Conservation (phyloP, 1,284 basidiomycete genomes). For the Cerrena zonata region DNA sequence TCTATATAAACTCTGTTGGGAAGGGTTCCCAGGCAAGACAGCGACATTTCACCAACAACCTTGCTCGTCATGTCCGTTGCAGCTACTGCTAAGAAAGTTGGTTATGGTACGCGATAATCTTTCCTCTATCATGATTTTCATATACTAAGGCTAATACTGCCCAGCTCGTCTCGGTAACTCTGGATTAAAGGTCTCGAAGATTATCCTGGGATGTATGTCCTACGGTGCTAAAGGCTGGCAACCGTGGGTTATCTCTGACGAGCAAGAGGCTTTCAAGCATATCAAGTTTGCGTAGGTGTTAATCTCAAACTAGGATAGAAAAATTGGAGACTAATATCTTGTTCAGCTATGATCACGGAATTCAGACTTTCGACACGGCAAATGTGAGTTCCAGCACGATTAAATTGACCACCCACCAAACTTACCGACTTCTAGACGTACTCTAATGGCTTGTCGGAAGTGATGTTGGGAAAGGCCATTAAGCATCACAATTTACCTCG, state of each 20-base stretch:
- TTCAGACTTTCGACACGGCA: constrained; percentile 24
- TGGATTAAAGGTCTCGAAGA: constrained; percentile 38
- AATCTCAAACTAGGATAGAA: background rate
- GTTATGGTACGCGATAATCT: too few relatives aligned
- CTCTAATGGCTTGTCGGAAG: constrained; percentile 68
- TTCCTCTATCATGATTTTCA: too few relatives aligned
- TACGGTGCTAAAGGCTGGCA: constrained; percentile 34
- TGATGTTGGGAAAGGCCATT: constrained; percentile 75
- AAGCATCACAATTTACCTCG: constrained; percentile 66
- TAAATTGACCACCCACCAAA: background rate
- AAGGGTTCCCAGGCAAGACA: too few relatives aligned
- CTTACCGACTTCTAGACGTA: constrained; percentile 33
- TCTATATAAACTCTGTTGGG: too few relatives aligned
- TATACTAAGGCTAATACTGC: too few relatives aligned
- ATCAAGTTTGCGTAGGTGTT: constrained; percentile 32
- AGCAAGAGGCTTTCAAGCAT: constrained; percentile 33
- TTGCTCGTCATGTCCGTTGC: too few relatives aligned
- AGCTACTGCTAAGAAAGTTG: too few relatives aligned
- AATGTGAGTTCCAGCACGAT: constrained; percentile 11
- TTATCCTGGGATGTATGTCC: constrained; percentile 39
- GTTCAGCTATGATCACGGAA: constrained; percentile 21
- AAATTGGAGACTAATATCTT: constrained; percentile 8
- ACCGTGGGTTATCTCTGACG: constrained; percentile 33
- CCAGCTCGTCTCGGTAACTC: constrained; percentile 40
- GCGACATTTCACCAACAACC: too few relatives aligned